Evolutionary conservation across 1,284 basidiomycete genomes (phyloP).

Genomic region (Meripilus lineatus): DNA sequence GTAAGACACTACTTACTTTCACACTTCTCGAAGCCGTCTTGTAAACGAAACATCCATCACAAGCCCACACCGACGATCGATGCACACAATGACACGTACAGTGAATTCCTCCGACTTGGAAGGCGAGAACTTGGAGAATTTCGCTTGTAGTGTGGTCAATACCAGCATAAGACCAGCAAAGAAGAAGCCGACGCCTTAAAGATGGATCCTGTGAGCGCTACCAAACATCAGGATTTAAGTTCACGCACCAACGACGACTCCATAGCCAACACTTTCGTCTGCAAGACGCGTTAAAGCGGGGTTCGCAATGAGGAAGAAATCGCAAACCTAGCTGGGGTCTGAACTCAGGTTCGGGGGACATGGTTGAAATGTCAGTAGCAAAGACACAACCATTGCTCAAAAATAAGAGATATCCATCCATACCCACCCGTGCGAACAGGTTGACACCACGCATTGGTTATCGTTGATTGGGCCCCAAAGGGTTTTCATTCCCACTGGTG

Average conservation of each 20-base stretch:
- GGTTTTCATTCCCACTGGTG: too few relatives aligned
- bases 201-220: neutral
- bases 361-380: slow-evolving; percentile 14
- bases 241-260: slow-evolving; percentile 40
- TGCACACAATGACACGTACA: slow-evolving; percentile 19
- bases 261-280: slow-evolving; percentile 46
- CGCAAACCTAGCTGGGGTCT: slow-evolving; percentile 25
- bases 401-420: too few relatives aligned
- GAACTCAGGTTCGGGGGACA: slow-evolving; percentile 19
- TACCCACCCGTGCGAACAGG: too few relatives aligned
- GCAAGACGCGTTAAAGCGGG: neutral
- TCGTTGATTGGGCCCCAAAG: too few relatives aligned
- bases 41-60: slow-evolving; percentile 1
- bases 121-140: slow-evolving; percentile 43
- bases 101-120: slow-evolving; percentile 53
- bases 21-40: slow-evolving; percentile 43
- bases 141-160: slow-evolving; percentile 41
- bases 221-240: neutral
- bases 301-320: neutral
- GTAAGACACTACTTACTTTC: slow-evolving; percentile 28
- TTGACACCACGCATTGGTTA: too few relatives aligned
- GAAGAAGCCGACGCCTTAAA: slow-evolving; percentile 44
- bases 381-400: too few relatives aligned
- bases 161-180: slow-evolving; percentile 43
- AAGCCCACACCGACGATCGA: neutral